phyloP scores from a whole-genome alignment of 345 rosid species.

The Salix koriyanagi region DNA sequence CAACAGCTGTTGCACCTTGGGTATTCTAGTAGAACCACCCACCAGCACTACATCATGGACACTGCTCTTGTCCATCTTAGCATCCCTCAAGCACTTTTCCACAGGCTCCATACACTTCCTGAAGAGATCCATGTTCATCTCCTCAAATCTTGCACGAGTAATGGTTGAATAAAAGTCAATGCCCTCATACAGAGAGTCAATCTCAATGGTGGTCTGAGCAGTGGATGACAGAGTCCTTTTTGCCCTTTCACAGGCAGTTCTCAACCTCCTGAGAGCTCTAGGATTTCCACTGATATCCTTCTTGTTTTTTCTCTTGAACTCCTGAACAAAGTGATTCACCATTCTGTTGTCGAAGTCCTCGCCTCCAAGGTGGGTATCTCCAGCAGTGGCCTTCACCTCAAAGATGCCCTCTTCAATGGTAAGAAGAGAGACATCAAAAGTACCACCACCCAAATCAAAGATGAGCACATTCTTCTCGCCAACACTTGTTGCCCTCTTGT shows the following conservation, averaged over 20 bases:
- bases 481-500: constrained; percentile 13
- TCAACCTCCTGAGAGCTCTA: constrained; percentile 25
- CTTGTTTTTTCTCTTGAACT: constrained; percentile 21
- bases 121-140: constrained; percentile 23
- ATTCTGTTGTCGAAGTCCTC: constrained; percentile 24
- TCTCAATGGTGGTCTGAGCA: constrained; percentile 27
- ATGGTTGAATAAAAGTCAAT: constrained; percentile 21
- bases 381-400: constrained; percentile 21
- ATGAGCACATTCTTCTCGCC: constrained; percentile 24
- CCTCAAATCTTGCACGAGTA: constrained; percentile 22
- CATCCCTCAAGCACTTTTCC: constrained; percentile 26
- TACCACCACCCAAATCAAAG: constrained; percentile 24
- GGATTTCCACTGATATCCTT: constrained; percentile 27
- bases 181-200: constrained; percentile 23
- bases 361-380: constrained; percentile 21
- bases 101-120: constrained; percentile 28
- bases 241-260: constrained; percentile 27
- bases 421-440: constrained; percentile 18
- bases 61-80: constrained; percentile 22
- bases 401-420: constrained; percentile 21
- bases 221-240: constrained; percentile 31
- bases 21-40: constrained; percentile 25
- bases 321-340: constrained; percentile 25
- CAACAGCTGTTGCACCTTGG: constrained; percentile 23
- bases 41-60: constrained; percentile 22